Base-by-base conservation (phyloP, 2,329 filamentous ascomycete species). In the Cladosporium halotolerans region DNA sequence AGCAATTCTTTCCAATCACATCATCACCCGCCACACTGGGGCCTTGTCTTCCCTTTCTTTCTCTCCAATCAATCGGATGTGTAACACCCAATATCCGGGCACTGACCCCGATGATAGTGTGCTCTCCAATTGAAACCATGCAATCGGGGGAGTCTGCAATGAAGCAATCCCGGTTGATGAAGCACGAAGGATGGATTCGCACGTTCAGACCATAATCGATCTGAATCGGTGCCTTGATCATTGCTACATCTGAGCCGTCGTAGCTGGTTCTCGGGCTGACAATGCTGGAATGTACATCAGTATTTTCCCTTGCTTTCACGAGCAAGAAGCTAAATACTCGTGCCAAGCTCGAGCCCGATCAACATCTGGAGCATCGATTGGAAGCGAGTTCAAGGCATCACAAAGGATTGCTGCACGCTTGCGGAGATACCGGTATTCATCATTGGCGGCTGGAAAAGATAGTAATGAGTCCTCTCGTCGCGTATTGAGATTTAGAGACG, bases 161-260 rank as follows among this genome's bases (percentile, higher is more conserved):
- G 41, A 45, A 51, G 44, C 54, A 57, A 44, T 55, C 53, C 8
- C 49, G 49, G 14, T 58, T 52, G 43, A 60, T 52, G 40, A 54
- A 50, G 16, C 50, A 58, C 3, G 55, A 48, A 4, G 46, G 47
- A 5, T 53, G 51, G 9, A 60, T 51, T 13, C 46, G 19, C 13
- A 59, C 39, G 18, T 55, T 59, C 10, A 16, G 44, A 14, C 57
- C 58, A 41, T 60, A 60, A 32, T 59, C 55, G 42, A 58, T 44
- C 10, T 48, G 45, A 18, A 60, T 52, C 0, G 58, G 52, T 10
- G 36, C 47, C 16, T 55, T 55, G 46, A 58, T 48, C 28, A 55
- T 23, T 3, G 58, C 56, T 5, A 11, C n/a, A n/a, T 36, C 49
- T 42, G 45, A 36, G 19, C 47, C 49, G 14, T 33, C n/a, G 4